Evolutionary conservation across 768 basidiomycete genomes (phyloP).

Genomic region (Hypsizygus marmoreus): DNA sequence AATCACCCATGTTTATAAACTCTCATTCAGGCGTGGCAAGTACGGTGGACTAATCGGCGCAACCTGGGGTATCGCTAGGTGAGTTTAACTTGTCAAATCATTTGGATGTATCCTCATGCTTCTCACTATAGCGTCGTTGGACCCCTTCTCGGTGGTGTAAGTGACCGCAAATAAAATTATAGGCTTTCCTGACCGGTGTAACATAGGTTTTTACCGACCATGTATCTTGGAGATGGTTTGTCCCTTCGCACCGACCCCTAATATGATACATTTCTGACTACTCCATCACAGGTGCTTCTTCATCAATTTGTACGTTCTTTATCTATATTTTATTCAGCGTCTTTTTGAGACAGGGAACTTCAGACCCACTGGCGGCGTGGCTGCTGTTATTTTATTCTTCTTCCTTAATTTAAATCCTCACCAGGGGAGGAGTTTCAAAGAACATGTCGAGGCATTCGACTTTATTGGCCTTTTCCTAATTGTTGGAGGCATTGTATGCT

Average conservation of each 20-base stretch:
- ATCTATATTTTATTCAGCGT: background rate
- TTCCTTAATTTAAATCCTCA: slow-evolving; percentile 84
- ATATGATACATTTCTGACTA: slow-evolving; percentile 6
- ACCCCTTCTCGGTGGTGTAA: slow-evolving; percentile 80
- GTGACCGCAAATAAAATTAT: slow-evolving; percentile 20
- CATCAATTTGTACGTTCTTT: slow-evolving; percentile 64
- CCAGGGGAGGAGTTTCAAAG: slow-evolving; percentile 51
- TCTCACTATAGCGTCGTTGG: slow-evolving; percentile 56
- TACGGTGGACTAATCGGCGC: slow-evolving; percentile 77
- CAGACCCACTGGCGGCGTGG: slow-evolving; percentile 75
- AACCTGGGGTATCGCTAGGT: slow-evolving; percentile 74
- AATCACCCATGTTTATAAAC: slow-evolving; percentile 1
- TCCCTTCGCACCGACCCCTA: slow-evolving; percentile 1
- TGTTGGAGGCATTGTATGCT: slow-evolving; percentile 62
- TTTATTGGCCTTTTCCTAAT: slow-evolving; percentile 67
- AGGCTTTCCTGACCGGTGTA: slow-evolving; percentile 1
- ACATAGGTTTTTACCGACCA: slow-evolving; percentile 69
- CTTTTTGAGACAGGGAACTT: background rate
- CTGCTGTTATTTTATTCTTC: slow-evolving; percentile 61
- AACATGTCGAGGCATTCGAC: slow-evolving; percentile 71
- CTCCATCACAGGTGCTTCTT: slow-evolving; percentile 61
- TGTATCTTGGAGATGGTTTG: slow-evolving; percentile 78
- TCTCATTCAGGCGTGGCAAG: slow-evolving; percentile 62
- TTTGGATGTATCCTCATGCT: background rate
- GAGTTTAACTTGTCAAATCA: background rate